A percentile compares a stretch with the other conserved stretches of the same genome.
phyloP scores from a whole-genome alignment of 2,329 filamentous ascomycete species.

The Colletotrichum australisinense region DNA sequence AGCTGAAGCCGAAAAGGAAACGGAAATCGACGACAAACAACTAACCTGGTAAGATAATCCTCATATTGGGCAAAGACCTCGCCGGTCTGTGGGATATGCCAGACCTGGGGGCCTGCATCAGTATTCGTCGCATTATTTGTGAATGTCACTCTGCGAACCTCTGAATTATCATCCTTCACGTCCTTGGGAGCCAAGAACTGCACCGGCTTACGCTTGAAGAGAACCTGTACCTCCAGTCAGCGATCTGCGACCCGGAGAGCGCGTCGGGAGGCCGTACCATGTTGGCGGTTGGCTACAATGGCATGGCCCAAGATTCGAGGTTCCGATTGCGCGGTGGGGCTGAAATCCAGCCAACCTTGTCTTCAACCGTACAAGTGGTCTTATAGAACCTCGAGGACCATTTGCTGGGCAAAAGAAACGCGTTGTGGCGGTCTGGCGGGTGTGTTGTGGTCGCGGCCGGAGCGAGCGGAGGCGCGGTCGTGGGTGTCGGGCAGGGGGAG shows the following conservation, averaged over 20 bases:
- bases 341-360: constrained; percentile 49
- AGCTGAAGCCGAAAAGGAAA: constrained; percentile 37
- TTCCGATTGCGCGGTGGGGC: constrained; percentile 50
- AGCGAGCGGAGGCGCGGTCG: constrained; percentile 29
- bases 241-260: constrained; percentile 14
- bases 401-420: constrained; percentile 38
- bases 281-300: constrained; percentile 37
- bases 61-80: constrained; percentile 93
- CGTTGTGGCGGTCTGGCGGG: constrained; percentile 30
- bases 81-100: constrained; percentile 89
- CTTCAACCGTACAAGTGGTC: constrained; percentile 20
- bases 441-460: constrained; percentile 30
- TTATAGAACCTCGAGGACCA: background rate
- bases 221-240: constrained; percentile 70
- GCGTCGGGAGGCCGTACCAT: constrained; percentile 47
- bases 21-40: background rate
- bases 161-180: constrained; percentile 83
- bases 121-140: constrained; percentile 33
- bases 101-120: constrained; percentile 71
- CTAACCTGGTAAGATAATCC: constrained; percentile 84
- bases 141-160: constrained; percentile 67
- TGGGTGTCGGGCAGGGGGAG: constrained; percentile 32
- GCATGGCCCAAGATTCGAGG: constrained; percentile 33
- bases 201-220: constrained; percentile 96
- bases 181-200: constrained; percentile 79